phyloP scores from a whole-genome alignment of 352 stramenopile species.

The Globisporangium yorkense region DNA sequence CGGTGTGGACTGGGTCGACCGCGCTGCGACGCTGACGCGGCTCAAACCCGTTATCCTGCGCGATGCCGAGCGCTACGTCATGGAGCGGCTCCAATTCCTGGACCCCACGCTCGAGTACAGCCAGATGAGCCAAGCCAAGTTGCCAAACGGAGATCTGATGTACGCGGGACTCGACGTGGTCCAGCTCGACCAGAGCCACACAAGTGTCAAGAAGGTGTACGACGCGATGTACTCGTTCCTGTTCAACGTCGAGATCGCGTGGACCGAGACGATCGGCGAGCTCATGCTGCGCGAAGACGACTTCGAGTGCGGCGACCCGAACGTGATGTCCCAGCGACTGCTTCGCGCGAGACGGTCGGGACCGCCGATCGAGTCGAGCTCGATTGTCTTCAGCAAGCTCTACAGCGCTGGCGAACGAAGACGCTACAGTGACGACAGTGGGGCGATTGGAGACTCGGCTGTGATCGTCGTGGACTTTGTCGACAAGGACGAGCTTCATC shows the following conservation, averaged over 20 bases:
- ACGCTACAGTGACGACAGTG: background rate
- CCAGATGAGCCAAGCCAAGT: background rate
- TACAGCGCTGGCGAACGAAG: background rate
- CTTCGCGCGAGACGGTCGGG: background rate
- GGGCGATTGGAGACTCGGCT: background rate
- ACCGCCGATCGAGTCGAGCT: background rate
- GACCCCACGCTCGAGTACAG: conserved; percentile 10
- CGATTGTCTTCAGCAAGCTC: background rate
- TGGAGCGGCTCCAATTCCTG: conserved; percentile 1
- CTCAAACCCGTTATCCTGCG: background rate
- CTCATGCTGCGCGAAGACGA: conserved; percentile 40
- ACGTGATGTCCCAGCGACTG: background rate
- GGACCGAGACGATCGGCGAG: conserved; percentile 35
- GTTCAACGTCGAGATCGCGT: conserved; percentile 33
- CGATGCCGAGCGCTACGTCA: conserved; percentile 1
- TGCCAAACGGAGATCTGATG: background rate
- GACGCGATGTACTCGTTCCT: conserved; percentile 30
- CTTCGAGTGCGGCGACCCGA: background rate
- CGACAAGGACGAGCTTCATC: background rate
- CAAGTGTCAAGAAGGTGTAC: conserved; percentile 28
- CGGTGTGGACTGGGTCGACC: background rate
- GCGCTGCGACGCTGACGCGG: background rate
- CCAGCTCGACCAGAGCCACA: conserved; percentile 18
- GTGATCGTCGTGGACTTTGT: background rate
- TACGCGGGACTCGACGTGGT: conserved; percentile 24